Percentiles rank a stretch among this genome's conserved stretches.
Evolutionary conservation across 805 yeast species (phyloP).

Genomic region (Metschnikowia dekortorum): DNA sequence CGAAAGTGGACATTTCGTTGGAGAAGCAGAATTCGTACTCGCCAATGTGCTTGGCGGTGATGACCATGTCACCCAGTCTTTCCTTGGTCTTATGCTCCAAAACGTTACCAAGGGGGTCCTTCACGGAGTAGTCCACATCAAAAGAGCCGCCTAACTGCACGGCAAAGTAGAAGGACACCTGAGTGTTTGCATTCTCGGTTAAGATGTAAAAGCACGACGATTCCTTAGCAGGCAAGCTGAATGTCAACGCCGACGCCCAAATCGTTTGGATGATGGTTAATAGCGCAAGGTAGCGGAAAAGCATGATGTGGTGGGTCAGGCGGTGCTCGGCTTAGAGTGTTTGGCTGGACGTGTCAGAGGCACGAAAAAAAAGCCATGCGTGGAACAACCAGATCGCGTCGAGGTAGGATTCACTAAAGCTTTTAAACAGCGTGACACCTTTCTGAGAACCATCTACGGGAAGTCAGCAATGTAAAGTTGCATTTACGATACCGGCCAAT

Average conservation of each 20-base stretch:
- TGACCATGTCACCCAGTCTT: constrained; percentile 76
- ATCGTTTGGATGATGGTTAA: constrained; percentile 29
- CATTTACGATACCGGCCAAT: too few species aligned
- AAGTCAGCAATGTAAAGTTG: too few species aligned
- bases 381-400: constrained; percentile 5
- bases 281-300: constrained; percentile 14
- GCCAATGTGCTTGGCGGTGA: constrained; percentile 61
- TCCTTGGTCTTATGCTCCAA: constrained; percentile 55
- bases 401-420: not conserved
- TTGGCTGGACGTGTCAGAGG: constrained; percentile 7
- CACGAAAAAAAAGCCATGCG: constrained; percentile 7
- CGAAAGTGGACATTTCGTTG: constrained; percentile 75
- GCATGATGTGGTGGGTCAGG: constrained; percentile 8
- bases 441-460: not conserved
- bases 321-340: constrained; percentile 1
- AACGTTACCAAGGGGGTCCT: constrained; percentile 52
- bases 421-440: not conserved
- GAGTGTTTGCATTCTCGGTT: constrained; percentile 55
- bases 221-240: constrained; percentile 71
- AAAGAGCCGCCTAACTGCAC: constrained; percentile 78
- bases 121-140: constrained; percentile 68
- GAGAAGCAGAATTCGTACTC: constrained; percentile 87
- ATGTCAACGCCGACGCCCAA: constrained; percentile 60
- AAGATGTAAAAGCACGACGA: constrained; percentile 66
- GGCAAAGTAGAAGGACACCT: constrained; percentile 73